Conservation (phyloP, 177 flowering plant species). For the Vitis hybrid region DNA sequence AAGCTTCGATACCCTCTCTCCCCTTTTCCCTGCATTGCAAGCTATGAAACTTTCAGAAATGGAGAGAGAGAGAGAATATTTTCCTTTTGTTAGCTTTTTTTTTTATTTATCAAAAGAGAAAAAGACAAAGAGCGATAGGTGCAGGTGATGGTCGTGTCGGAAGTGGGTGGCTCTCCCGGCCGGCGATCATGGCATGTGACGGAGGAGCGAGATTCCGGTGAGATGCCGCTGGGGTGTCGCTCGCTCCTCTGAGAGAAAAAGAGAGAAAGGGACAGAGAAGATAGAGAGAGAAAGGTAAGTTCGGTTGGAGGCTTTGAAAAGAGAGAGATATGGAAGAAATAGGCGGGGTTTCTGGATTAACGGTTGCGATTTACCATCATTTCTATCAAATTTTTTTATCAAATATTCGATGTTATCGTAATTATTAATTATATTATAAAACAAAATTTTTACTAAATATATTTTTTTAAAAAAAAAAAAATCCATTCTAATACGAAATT, state of each 20-base stretch:
- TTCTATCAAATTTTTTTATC: no score
- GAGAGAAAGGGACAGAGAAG: slow-evolving; percentile 3
- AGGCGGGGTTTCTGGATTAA: slow-evolving; percentile 2
- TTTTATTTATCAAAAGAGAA: not conserved
- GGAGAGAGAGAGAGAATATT: slow-evolving; percentile 8
- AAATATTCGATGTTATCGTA: not conserved
- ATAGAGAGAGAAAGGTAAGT: slow-evolving; percentile 14
- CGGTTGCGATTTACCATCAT: not conserved
- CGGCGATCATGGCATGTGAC: not conserved
- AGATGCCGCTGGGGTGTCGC: slow-evolving; percentile 19
- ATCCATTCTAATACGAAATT: no score
- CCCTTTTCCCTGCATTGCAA: slow-evolving; percentile 28
- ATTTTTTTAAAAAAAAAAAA: no score
- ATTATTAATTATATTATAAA: no score
- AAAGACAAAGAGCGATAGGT: not conserved
- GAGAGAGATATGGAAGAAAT: slow-evolving; percentile 9
- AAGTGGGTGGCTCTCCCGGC: no score
- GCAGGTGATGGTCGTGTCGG: no score
- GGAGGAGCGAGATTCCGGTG: slow-evolving; percentile 15
- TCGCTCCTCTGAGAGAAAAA: not conserved
- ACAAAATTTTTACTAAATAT: no score
- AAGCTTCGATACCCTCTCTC: slow-evolving; percentile 1
- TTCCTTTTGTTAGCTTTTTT: not conserved
- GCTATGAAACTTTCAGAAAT: slow-evolving; percentile 7
- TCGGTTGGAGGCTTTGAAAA: slow-evolving; percentile 11